phyloP scores from a whole-genome alignment of 2,329 filamentous ascomycete genomes.

The Thermochaetoides dissita region DNA sequence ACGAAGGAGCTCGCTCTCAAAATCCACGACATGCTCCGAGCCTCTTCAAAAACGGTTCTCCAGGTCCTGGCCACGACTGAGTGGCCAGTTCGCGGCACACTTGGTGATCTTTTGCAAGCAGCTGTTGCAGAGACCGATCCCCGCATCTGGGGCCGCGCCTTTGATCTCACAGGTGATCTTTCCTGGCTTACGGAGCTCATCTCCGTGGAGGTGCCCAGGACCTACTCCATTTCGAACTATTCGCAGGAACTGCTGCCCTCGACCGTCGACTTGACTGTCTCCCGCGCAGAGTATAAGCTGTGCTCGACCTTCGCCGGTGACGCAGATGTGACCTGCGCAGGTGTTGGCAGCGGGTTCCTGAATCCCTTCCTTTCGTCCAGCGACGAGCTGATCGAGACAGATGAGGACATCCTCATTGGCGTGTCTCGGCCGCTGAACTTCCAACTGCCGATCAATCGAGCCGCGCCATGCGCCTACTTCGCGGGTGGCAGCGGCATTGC shows the following conservation, averaged over 20 bases:
- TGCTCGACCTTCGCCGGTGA: slow-evolving; percentile 27
- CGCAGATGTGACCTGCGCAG: slow-evolving; percentile 23
- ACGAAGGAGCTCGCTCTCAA: slow-evolving; percentile 37
- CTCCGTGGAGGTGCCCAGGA: slow-evolving; percentile 34
- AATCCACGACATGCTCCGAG: slow-evolving; percentile 32
- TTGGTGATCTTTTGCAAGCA: slow-evolving; percentile 35
- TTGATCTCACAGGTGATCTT: slow-evolving; percentile 28
- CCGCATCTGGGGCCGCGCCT: slow-evolving; percentile 37
- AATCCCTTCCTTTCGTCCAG: slow-evolving; percentile 29
- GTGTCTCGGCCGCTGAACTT: slow-evolving; percentile 37
- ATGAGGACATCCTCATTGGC: slow-evolving; percentile 36
- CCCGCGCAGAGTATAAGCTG: slow-evolving; percentile 35
- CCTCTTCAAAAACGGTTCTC: slow-evolving; percentile 34
- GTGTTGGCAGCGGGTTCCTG: slow-evolving; percentile 40
- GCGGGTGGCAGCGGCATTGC: slow-evolving; percentile 40
- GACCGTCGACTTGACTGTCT: slow-evolving; percentile 37
- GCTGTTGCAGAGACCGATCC: slow-evolving; percentile 33
- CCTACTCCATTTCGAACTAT: slow-evolving; percentile 38
- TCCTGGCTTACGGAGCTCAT: slow-evolving; percentile 34
- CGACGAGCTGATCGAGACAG: slow-evolving; percentile 25
- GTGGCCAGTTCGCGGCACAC: slow-evolving; percentile 36
- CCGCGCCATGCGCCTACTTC: slow-evolving; percentile 37
- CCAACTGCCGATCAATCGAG: slow-evolving; percentile 35
- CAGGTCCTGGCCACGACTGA: slow-evolving; percentile 34
- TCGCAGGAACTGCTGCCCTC: slow-evolving; percentile 35